Evolutionary conservation across 208 protist species (phyloP), one percentile per base, ranked within the genome.

Genomic region (Leishmania aethiopica): DNA sequence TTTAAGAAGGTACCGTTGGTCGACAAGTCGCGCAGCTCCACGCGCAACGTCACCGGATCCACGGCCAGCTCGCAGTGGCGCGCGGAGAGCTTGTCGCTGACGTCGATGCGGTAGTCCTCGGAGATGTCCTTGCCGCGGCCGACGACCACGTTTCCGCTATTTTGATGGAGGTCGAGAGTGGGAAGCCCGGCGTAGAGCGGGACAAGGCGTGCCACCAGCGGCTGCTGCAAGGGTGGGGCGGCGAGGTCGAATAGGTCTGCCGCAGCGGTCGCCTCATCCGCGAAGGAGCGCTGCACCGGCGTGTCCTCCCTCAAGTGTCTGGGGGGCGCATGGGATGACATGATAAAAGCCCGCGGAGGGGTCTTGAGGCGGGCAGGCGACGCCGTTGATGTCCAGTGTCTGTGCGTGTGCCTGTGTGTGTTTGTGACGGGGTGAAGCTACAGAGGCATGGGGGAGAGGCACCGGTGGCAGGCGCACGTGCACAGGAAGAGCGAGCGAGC

Each of bases 1-100:
- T 98, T 97, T 51, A 96, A 71, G 70, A 87, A 96, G 1, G 92
- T 96, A 49, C 95, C 95, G 78, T 98, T 98, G 28, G 92, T 93
- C 1, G 92, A 96, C 5, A 77, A 66, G 80, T 98, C 95, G 51
- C 74, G 84, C 62, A 98, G 70, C 47, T 70, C 84, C 1, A 98
- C 78, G 25, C 83, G 73, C 37, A 85, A 72, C 10, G 94, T 96
- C 55, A 87, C 62, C n/a, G 91, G 77, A 78, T 96, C 86, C 32
- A 97, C 83, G 40, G 55, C 28, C 45, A 98, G 60, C 67, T 91
- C 86, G 80, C 95, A 98, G 86, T 98, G 95, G 64, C 75, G 80
- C 19, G 87, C 84, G 0, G 93, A 97, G 17, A 98, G 84, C 25
- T 89, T 90, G 4, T 85, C 84, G 40, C 70, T 81, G 42, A 62